Evolutionary conservation across 1,284 basidiomycete genomes (phyloP), one percentile per base, ranked within the genome.

Genomic region (Leccinum griseonigrum): DNA sequence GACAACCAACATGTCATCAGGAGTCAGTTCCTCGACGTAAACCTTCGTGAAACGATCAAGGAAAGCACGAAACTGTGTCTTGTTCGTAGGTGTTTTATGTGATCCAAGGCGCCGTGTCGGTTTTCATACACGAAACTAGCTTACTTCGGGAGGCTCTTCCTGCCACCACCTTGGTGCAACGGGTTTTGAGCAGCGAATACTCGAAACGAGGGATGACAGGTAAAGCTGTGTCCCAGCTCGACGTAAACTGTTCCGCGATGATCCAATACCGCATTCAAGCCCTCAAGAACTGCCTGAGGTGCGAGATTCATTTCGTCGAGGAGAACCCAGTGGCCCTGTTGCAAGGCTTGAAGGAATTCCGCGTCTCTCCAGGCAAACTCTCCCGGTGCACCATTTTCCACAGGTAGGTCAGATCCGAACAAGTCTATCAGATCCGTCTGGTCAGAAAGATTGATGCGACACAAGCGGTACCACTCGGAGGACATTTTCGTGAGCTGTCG

Each of bases 171-270:
- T 81, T 99, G 97, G 64, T 90, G 89, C 29, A 98, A 80, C 22
- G 97, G 97, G 75, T 99, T 99, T 73, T 99, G 97, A 1, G 97
- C 97, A 3, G 97, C 97, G 73, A 99, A 99, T 54, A 99, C 90
- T 46, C 96, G 88, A 79, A 99, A 99, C 18, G 87, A 83, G 2
- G 95, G 91, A 77, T 99, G 97, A 56, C 93, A 85, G 55, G 79
- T 78, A 75, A 99, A 99, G 4, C 91, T 89, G 60, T 93, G 89
- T 48, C 94, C 94, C 5, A 99, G 85, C 74, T 99, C 97, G 2
- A 99, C 90, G 75, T 90, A 99, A 34, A 98, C 94, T 0, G 91
- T 88, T 34, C 97, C 97, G 59, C 97, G 90, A 75, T 99, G 96
- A 77, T 99, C 97, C 31, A 99, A 80, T 13, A 97, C 90, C 3